phyloP scores from a whole-genome alignment of 805 yeast species.

The Yarrowia hollandica region DNA sequence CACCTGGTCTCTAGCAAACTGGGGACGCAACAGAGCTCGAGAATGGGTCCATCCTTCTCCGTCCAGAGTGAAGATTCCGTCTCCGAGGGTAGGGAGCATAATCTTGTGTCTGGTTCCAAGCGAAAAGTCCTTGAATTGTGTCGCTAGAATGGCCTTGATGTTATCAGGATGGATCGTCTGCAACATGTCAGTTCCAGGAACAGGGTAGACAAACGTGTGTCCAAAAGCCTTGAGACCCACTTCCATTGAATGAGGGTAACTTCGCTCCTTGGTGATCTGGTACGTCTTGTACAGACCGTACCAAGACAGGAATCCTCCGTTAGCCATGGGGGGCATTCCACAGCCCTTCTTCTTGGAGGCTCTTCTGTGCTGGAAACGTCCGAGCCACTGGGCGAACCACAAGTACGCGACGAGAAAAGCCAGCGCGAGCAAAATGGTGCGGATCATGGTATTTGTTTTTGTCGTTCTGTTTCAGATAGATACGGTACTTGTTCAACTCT shows the following conservation, averaged over 20 bases:
- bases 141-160: conserved; percentile 40
- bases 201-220: conserved; percentile 18
- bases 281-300: conserved; percentile 15
- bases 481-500: too few relatives aligned
- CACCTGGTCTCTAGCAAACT: conserved; percentile 41
- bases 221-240: conserved; percentile 2
- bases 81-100: conserved; percentile 40
- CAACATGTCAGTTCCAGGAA: conserved; percentile 16
- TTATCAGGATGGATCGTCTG: conserved; percentile 42
- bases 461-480: not conserved
- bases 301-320: conserved; percentile 9
- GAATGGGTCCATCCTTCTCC: conserved; percentile 44
- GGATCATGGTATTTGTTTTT: not conserved
- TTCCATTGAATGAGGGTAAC: conserved; percentile 2
- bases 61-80: conserved; percentile 43
- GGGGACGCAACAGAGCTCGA: conserved; percentile 43
- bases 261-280: not conserved
- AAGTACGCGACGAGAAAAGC: not conserved
- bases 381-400: conserved; percentile 16
- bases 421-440: not conserved
- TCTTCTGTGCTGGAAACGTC: conserved; percentile 2
- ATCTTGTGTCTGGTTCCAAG: conserved; percentile 37
- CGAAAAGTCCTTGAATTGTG: conserved; percentile 39
- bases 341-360: conserved; percentile 3
- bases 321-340: conserved; percentile 4